Percentiles rank a stretch among this genome's conserved stretches.
phyloP scores from a whole-genome alignment of 345 rosid genomes.

The Streptanthus diversifolius region DNA sequence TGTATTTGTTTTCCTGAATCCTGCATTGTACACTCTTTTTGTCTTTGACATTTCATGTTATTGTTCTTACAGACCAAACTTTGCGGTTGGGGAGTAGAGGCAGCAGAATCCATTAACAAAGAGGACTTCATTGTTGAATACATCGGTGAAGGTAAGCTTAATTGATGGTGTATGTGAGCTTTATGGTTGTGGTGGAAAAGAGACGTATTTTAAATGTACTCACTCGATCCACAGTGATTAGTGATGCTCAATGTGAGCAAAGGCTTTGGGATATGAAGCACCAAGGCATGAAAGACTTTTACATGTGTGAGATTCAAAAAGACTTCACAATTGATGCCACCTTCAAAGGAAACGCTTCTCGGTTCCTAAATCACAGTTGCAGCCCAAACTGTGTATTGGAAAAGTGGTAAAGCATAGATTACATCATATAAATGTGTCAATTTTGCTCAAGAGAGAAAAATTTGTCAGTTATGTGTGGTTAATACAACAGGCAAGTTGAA shows the following conservation, averaged over 20 bases:
- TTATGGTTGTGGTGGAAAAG: not conserved
- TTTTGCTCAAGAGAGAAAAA: not conserved
- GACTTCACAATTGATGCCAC: slow-evolving; percentile 98
- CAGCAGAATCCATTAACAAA: slow-evolving; percentile 67
- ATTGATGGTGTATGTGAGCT: not conserved
- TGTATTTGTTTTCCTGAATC: not conserved
- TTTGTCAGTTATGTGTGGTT: not conserved
- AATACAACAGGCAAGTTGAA: slow-evolving; percentile 71
- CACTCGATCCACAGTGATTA: slow-evolving; percentile 58
- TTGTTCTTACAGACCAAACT: slow-evolving; percentile 60
- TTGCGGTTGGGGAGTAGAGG: slow-evolving; percentile 98
- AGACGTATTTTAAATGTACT: not conserved
- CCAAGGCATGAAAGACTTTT: slow-evolving; percentile 71
- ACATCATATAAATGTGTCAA: not conserved
- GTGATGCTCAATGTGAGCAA: slow-evolving; percentile 80
- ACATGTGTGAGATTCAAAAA: slow-evolving; percentile 96
- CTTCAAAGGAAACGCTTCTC: slow-evolving; percentile 86
- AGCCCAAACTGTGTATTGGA: slow-evolving; percentile 81
- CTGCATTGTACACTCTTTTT: not conserved
- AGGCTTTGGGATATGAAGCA: slow-evolving; percentile 99
- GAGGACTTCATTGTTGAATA: slow-evolving; percentile 86
- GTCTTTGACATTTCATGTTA: slow-evolving; percentile 9
- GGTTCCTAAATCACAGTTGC: slow-evolving; percentile 93
- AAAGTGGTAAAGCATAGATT: slow-evolving; percentile 52
- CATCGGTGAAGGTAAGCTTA: slow-evolving; percentile 82